Conservation (phyloP, 164 flowering plant genomes). For the Magnolia officinalis region DNA sequence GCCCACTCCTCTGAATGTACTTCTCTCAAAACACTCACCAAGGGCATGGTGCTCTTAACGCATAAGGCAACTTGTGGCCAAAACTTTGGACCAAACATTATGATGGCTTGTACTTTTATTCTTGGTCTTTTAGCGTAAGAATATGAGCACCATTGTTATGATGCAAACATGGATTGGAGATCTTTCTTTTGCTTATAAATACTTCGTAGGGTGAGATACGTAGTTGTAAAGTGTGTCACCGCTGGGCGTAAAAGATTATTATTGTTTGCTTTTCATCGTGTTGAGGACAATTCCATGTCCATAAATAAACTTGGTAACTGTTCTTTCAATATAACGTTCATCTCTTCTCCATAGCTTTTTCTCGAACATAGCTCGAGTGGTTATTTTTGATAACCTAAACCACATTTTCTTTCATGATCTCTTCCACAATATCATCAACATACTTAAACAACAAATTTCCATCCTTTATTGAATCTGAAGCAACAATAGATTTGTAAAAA, state of each 20-base stretch:
- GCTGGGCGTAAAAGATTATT: slow-evolving; percentile 2
- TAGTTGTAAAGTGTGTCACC: not conserved
- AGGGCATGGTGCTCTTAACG: no score
- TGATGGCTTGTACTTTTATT: no score
- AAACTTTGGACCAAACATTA: no score
- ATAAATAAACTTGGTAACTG: slow-evolving; percentile 7
- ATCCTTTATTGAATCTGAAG: not conserved
- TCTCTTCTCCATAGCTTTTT: not conserved
- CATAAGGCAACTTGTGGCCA: no score
- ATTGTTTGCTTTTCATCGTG: slow-evolving; percentile 2
- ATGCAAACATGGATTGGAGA: no score
- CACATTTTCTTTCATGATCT: not conserved
- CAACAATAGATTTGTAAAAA: not conserved
- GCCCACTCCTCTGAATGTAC: no score
- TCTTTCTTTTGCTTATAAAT: no score
- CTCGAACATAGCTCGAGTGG: not conserved
- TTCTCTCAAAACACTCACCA: no score
- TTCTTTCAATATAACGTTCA: not conserved
- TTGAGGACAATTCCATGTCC: slow-evolving; percentile 1
- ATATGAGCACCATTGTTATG: no score
- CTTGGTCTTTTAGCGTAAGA: no score
- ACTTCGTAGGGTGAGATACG: no score
- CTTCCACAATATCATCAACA: not conserved
- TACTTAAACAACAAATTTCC: not conserved
- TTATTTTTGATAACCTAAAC: not conserved